A percentile compares a stretch with the other conserved stretches of the same genome.
Conservation (phyloP, 306 rosid genomes). For the Rosa persica region DNA sequence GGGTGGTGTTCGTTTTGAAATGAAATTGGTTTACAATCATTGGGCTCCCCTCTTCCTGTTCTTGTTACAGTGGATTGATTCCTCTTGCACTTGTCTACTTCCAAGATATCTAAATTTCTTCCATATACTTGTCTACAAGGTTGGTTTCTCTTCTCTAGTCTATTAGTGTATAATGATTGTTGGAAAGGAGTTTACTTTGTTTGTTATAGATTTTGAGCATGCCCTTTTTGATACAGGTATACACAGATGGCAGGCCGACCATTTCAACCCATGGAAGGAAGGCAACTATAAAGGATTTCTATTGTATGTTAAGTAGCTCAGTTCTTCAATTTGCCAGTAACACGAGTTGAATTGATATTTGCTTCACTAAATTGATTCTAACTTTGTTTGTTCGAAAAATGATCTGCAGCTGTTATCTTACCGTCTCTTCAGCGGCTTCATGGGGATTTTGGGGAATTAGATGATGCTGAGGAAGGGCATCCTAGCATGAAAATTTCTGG, state of each 20-base stretch:
- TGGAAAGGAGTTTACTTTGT: slow-evolving; percentile 13
- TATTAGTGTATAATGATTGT: slow-evolving; percentile 10
- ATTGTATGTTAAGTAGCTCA: slow-evolving; percentile 47
- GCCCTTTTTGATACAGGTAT: slow-evolving; percentile 50
- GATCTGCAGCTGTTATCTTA: slow-evolving; percentile 75
- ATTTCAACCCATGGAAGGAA: slow-evolving; percentile 78
- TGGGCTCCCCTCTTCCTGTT: slow-evolving; percentile 76
- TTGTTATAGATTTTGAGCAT: slow-evolving; percentile 18
- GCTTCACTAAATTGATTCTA: slow-evolving; percentile 13
- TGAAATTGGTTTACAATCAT: slow-evolving; percentile 89
- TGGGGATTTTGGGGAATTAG: slow-evolving; percentile 57
- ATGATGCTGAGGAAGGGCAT: slow-evolving; percentile 41
- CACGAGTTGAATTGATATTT: neutral
- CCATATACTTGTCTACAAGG: slow-evolving; percentile 87
- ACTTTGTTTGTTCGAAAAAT: slow-evolving; percentile 18
- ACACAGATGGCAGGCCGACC: slow-evolving; percentile 70
- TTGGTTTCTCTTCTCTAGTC: slow-evolving; percentile 28
- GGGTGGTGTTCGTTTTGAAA: slow-evolving; percentile 77
- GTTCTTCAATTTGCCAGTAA: neutral
- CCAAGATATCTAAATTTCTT: slow-evolving; percentile 78
- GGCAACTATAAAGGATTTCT: slow-evolving; percentile 81
- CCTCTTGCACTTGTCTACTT: slow-evolving; percentile 74
- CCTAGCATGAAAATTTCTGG: slow-evolving; percentile 42
- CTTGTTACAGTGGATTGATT: slow-evolving; percentile 90
- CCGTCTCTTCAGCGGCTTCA: slow-evolving; percentile 93